phyloP scores from a whole-genome alignment of 768 basidiomycete genomes.

The Chiua virens region DNA sequence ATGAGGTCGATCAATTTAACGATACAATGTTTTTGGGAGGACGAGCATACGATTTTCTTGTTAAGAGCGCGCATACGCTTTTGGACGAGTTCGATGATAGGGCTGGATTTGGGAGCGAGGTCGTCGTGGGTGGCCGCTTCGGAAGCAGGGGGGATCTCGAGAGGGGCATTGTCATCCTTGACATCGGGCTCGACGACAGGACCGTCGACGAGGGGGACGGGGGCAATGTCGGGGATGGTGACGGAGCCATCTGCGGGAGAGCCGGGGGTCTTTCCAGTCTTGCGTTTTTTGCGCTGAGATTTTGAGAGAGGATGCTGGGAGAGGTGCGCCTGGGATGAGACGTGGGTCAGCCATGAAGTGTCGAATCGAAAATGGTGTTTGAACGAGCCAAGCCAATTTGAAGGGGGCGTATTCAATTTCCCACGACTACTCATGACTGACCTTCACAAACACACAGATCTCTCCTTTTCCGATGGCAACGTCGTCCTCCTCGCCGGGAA shows the following conservation, averaged over 20 bases:
- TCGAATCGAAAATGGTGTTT: neutral
- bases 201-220: slow-evolving; percentile 49
- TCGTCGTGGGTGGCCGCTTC: slow-evolving; percentile 48
- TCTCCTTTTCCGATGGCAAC: slow-evolving; percentile 72
- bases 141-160: slow-evolving; percentile 43
- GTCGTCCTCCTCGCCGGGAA: slow-evolving; percentile 57
- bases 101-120: slow-evolving; percentile 51
- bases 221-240: slow-evolving; percentile 43
- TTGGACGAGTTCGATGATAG: slow-evolving; percentile 74
- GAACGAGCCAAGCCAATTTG: slow-evolving; percentile 10
- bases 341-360: slow-evolving; percentile 45
- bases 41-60: slow-evolving; percentile 77
- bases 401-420: slow-evolving; percentile 10
- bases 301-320: slow-evolving; percentile 57
- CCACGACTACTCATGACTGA: slow-evolving; percentile 15
- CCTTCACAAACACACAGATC: slow-evolving; percentile 46
- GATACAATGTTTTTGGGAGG: slow-evolving; percentile 8
- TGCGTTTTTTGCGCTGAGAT: slow-evolving; percentile 67
- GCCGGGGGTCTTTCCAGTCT: slow-evolving; percentile 52
- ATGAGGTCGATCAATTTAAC: slow-evolving; percentile 9
- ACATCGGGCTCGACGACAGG: slow-evolving; percentile 48
- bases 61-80: slow-evolving; percentile 75
- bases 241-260: slow-evolving; percentile 42
- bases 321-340: slow-evolving; percentile 76
- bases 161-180: slow-evolving; percentile 46